phyloP scores from a whole-genome alignment of 176 grass and related monocot species.

The Alloteropsis semialata region DNA sequence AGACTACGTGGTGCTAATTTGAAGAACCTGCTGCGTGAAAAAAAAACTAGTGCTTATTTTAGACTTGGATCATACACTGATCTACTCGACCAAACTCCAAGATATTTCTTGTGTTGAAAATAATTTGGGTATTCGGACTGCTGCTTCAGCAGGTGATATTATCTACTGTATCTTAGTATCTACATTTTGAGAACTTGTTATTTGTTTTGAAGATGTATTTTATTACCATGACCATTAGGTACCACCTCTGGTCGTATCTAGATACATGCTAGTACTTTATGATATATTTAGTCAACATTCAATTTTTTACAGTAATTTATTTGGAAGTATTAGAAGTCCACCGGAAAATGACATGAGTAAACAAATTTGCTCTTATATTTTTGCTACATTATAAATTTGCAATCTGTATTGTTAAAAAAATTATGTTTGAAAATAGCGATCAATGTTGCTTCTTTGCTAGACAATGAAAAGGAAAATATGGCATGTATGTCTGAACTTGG shows the following conservation, averaged over 20 bases:
- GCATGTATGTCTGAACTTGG: background rate
- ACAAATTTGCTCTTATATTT: too few relatives aligned
- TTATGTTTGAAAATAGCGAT: slow-evolving; percentile 1
- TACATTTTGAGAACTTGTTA: background rate
- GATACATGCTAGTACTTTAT: too few relatives aligned
- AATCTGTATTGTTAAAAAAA: background rate
- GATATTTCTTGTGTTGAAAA: slow-evolving; percentile 69
- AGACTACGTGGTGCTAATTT: slow-evolving; percentile 55
- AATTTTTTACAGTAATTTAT: background rate
- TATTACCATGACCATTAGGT: too few relatives aligned
- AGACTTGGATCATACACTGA: slow-evolving; percentile 90
- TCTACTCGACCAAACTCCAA: slow-evolving; percentile 67
- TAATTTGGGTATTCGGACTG: slow-evolving; percentile 55
- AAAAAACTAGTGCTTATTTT: slow-evolving; percentile 77
- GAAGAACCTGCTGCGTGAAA: slow-evolving; percentile 71
- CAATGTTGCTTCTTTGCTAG: background rate
- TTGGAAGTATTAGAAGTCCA: background rate
- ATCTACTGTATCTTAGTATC: background rate
- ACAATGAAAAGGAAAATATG: background rate
- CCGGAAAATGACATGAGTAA: background rate
- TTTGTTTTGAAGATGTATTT: background rate
- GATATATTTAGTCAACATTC: background rate
- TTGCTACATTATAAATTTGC: background rate
- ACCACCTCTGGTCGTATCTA: too few relatives aligned
- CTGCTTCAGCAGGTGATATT: slow-evolving; percentile 54